Conservation (phyloP, 2,329 filamentous ascomycete genomes). For the Knufia petricola region DNA sequence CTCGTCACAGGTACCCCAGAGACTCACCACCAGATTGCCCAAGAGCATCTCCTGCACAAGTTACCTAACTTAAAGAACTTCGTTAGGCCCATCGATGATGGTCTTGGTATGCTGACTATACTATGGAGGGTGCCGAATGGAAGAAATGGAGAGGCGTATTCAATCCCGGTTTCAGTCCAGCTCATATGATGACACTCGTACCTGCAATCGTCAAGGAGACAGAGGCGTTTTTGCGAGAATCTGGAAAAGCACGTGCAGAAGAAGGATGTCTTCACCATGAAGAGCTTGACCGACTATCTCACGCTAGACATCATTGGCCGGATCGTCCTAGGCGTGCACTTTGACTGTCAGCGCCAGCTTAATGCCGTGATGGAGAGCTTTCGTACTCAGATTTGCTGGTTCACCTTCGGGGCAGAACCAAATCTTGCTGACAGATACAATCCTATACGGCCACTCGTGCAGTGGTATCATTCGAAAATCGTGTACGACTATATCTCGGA, state of each 20-base stretch:
- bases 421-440: conserved; percentile 3
- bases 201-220: conserved; percentile 16
- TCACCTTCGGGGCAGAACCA: conserved; percentile 3
- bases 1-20: conserved; percentile 30
- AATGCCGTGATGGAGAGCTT: conserved; percentile 6
- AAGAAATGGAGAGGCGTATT: conserved; percentile 29
- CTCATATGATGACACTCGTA: conserved; percentile 29
- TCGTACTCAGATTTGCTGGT: conserved; percentile 3
- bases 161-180: conserved; percentile 31
- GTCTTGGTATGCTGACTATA: conserved; percentile 23
- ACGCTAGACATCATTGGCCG: conserved; percentile 34
- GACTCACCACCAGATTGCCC: conserved; percentile 31
- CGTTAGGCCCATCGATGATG: background rate
- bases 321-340: conserved; percentile 26
- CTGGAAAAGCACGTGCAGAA: conserved; percentile 13
- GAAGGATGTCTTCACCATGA: conserved; percentile 30
- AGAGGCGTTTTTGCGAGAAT: background rate
- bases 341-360: conserved; percentile 9
- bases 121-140: conserved; percentile 31
- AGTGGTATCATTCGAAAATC: conserved; percentile 1
- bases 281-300: conserved; percentile 29
- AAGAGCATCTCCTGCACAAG: conserved; percentile 30
- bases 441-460: conserved; percentile 2
- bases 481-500: conserved; percentile 4
- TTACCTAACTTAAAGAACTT: conserved; percentile 23